Evolutionary conservation across 2,329 filamentous ascomycete species (phyloP), one percentile per base, ranked within the genome.

Genomic region (Coniochaeta hoffmannii): DNA sequence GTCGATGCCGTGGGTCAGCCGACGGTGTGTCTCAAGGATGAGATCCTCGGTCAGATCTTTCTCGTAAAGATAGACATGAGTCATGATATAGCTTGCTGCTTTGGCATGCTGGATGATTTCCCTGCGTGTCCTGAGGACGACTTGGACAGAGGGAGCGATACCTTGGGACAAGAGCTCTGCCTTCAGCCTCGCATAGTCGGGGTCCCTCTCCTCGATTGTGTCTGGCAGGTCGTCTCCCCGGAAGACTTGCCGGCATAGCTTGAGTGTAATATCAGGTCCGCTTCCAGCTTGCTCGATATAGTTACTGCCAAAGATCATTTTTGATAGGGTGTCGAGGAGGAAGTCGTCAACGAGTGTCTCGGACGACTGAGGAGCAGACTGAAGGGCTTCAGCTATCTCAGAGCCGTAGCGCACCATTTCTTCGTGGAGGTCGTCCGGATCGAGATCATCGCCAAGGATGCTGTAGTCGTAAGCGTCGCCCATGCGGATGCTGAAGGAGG

Each of bases 11-110:
- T 58, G 17, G 2, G 57, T 50, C 3, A 68, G 57, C n/a, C 66
- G 63, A 0, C 55, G 44, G 41, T 68, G 66, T 0, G 65, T 62
- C 24, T 64, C 50, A 10, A 60, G 54, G 11, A 68, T 64, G 0
- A 62, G 44, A 0, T 61, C 54, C 38, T 68, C 63, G 0, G 58
- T 55, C 1, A 66, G 31, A 4, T 56, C 54, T 17, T 55, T 28
- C 4, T 54, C 36, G 6, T 54, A 6, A 10, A 58, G 24, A 9
- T 58, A 53, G n/a, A 62, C 26, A 19, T 56, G 31, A 0, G 50
- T n/a, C 4, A 62, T 26, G 3, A 68, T 56, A 50, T 63, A 61
- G 1, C 4, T 17, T 4, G 36, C 36, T 3, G 36, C 36, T 9
- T 41, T 8, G 5, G 36, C 36, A 24, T 41, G 36, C 7, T 24